Conservation (phyloP, 78 protist species). For the Planoprotostelium fungivorum region DNA sequence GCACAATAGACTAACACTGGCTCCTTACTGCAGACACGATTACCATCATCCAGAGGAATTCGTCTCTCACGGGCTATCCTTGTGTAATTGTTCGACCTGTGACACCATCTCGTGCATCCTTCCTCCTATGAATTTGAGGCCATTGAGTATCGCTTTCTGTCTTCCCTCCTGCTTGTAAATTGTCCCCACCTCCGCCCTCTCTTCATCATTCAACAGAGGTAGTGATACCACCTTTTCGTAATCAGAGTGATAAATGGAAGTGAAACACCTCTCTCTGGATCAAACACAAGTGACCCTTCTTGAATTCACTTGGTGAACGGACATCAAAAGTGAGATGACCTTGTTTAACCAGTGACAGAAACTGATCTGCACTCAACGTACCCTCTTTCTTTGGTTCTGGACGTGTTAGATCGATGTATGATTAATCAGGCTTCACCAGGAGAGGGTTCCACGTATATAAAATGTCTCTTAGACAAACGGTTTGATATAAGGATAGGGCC, state of each 20-base stretch:
- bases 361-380: no score
- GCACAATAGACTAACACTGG: neutral
- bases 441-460: no score
- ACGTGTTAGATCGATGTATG: no score
- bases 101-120: neutral
- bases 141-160: neutral
- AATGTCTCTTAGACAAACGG: no score
- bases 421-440: no score
- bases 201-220: neutral
- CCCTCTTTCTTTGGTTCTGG: no score
- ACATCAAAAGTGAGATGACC: no score
- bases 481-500: no score
- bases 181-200: neutral
- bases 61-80: neutral
- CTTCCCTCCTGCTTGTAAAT: neutral
- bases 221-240: neutral
- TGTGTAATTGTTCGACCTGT: neutral
- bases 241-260: neutral
- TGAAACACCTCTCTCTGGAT: neutral
- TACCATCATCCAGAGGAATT: neutral
- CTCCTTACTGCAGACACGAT: neutral
- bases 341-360: no score
- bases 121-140: neutral
- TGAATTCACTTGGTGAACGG: neutral
- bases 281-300: neutral